A percentile compares a stretch with the other conserved stretches of the same genome.
phyloP scores from a whole-genome alignment of 768 basidiomycete genomes.

The Lactarius indigo region DNA sequence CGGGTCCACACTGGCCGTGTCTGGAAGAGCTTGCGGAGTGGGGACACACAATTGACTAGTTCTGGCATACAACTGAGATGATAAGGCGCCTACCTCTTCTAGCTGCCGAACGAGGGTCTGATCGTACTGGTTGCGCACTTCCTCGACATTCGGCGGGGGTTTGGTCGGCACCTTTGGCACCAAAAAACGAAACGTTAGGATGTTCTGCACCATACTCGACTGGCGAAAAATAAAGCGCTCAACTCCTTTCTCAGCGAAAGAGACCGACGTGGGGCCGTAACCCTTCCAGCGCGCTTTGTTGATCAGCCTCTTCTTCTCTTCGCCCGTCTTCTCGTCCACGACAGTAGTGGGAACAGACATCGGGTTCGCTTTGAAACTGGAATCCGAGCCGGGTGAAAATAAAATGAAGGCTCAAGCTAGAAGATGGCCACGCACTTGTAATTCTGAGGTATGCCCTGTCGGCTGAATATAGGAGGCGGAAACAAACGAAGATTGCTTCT shows the following conservation, averaged over 20 bases:
- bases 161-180: conserved; percentile 43
- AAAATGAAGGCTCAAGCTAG: not conserved
- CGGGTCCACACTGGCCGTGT: conserved; percentile 88
- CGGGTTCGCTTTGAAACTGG: conserved; percentile 73
- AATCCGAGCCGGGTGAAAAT: not conserved
- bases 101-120: conserved; percentile 51
- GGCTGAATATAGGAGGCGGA: conserved; percentile 87
- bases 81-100: conserved; percentile 41
- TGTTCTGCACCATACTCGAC: conserved; percentile 7
- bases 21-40: conserved; percentile 52
- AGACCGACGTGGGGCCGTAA: conserved; percentile 67
- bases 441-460: conserved; percentile 71
- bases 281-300: conserved; percentile 87
- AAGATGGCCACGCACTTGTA: conserved; percentile 57
- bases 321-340: conserved; percentile 71
- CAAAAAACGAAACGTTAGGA: conserved; percentile 1
- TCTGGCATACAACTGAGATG: not conserved
- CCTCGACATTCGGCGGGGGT: conserved; percentile 59
- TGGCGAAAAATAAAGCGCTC: conserved; percentile 18
- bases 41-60: not conserved
- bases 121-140: conserved; percentile 53
- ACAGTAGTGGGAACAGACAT: conserved; percentile 67
- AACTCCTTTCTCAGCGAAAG: conserved; percentile 60
- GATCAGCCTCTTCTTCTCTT: conserved; percentile 78
- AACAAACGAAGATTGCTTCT: conserved; percentile 69